These are phyloP conservation scores for Tetrahymena borealis DNA, from an alignment of 73 alveolate species.

Conservation along the genomic window DNA sequence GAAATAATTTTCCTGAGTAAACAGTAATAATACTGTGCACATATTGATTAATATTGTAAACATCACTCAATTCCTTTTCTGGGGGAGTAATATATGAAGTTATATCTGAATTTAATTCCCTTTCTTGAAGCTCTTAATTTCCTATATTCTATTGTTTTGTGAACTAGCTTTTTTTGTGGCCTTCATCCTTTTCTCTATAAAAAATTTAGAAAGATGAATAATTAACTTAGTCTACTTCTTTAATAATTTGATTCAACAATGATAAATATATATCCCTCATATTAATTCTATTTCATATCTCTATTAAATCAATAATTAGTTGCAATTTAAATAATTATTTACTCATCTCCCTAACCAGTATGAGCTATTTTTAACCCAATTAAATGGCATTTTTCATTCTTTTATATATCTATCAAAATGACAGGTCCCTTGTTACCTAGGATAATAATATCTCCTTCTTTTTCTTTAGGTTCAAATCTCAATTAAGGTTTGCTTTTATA, in stretches of 20 bases:
- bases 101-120: neutral
- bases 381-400: conserved; percentile 17
- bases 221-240: no score
- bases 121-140: neutral
- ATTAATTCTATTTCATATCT: no score
- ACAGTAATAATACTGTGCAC: neutral
- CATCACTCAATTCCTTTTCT: neutral
- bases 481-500: conserved; percentile 27
- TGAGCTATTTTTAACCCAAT: conserved; percentile 34
- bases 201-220: neutral
- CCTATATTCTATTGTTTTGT: neutral
- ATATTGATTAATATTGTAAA: neutral
- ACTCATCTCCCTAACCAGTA: conserved; percentile 29
- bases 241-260: no score
- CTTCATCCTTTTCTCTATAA: neutral
- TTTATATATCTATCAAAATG: conserved; percentile 8
- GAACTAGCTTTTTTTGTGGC: neutral
- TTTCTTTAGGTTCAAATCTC: conserved; percentile 29
- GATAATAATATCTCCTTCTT: conserved; percentile 20
- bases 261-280: no score
- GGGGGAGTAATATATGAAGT: neutral
- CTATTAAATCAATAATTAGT: neutral
- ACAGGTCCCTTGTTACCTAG: conserved; percentile 12
- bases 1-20: neutral
- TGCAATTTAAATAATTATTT: neutral